Conservation (phyloP, 176 grass and related monocot genomes). For the Aegilops umbellulata region DNA sequence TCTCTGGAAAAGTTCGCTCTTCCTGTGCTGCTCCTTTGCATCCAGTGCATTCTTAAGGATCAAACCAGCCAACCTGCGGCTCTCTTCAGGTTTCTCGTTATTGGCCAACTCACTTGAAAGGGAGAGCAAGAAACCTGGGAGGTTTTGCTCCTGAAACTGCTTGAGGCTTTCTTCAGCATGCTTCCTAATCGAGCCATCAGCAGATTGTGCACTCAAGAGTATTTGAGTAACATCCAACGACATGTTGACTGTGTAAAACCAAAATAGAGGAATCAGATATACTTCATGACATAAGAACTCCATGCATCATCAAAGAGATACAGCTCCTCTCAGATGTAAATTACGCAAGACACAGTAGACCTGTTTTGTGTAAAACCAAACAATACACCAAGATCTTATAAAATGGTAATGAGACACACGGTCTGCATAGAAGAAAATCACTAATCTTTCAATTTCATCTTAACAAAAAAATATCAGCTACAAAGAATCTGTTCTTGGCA, state of each 20-base stretch:
- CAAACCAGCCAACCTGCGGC: constrained; percentile 71
- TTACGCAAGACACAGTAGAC: background rate
- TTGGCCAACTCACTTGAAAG: constrained; percentile 67
- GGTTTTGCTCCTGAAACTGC: constrained; percentile 88
- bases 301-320: background rate
- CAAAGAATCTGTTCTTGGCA: background rate
- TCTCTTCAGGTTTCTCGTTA: constrained; percentile 75
- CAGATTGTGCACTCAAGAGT: constrained; percentile 76
- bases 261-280: constrained; percentile 3
- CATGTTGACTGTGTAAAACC: constrained; percentile 51
- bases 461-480: background rate
- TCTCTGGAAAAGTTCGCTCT: constrained; percentile 75
- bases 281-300: background rate
- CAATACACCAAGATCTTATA: background rate
- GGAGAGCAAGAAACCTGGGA: constrained; percentile 60
- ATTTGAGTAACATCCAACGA: constrained; percentile 77
- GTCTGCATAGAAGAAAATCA: background rate
- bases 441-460: constrained; percentile 8
- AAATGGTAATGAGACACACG: background rate
- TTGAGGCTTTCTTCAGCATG: constrained; percentile 80
- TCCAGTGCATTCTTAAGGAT: constrained; percentile 84
- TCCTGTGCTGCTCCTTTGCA: constrained; percentile 77
- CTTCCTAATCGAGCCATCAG: constrained; percentile 58
- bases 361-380: background rate
- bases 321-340: background rate